phyloP scores from a whole-genome alignment of 176 grass and related monocot species.

The Guadua angustifolia region DNA sequence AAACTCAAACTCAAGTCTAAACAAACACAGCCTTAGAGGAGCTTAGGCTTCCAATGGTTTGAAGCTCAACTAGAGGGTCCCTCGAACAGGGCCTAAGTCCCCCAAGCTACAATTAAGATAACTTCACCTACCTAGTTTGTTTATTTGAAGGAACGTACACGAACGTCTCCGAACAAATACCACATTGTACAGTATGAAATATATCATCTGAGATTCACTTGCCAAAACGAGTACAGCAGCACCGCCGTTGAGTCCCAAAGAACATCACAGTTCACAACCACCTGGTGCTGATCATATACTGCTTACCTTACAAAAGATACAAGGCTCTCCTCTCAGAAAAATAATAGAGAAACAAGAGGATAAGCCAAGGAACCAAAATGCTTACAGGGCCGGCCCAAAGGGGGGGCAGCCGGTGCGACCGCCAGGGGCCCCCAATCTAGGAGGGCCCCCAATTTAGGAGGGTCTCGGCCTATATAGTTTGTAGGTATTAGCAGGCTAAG shows the following conservation, averaged over 20 bases:
- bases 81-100: neutral
- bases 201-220: conserved; percentile 10
- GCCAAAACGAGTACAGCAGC: conserved; percentile 5
- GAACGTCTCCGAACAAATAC: neutral
- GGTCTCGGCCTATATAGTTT: too few relatives aligned
- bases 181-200: neutral
- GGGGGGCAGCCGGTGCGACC: too few relatives aligned
- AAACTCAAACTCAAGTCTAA: too few relatives aligned
- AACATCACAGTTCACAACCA: conserved; percentile 3
- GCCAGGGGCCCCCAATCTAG: too few relatives aligned
- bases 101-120: neutral
- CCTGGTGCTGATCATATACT: conserved; percentile 8
- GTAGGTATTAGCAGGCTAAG: too few relatives aligned
- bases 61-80: neutral
- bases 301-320: conserved; percentile 41
- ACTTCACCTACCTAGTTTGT: neutral
- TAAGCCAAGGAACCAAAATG: conserved; percentile 21
- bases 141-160: neutral
- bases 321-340: conserved; percentile 31
- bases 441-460: too few relatives aligned
- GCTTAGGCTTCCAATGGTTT: neutral
- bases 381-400: too few relatives aligned
- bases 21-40: too few relatives aligned
- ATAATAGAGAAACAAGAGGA: conserved; percentile 31
- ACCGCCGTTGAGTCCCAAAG: neutral